phyloP scores from a whole-genome alignment of 805 yeast genomes.

The Candida methanosorbosa region DNA sequence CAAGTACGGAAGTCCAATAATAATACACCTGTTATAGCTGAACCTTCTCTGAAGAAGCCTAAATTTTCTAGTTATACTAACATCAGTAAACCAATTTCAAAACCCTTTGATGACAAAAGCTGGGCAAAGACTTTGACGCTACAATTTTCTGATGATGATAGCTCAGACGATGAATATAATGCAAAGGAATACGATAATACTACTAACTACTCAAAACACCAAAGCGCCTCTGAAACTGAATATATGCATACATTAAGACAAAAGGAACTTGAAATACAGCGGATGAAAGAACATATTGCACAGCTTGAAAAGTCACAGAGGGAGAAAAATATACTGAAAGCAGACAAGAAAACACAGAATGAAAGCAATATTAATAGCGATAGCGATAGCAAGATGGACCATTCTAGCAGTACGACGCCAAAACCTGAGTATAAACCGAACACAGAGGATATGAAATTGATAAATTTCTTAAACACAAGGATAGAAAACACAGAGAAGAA shows the following conservation, averaged over 20 bases:
- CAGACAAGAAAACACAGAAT: background rate
- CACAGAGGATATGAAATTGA: too few relatives aligned
- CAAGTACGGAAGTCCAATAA: too few relatives aligned
- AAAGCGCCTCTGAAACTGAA: background rate
- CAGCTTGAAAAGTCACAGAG: background rate
- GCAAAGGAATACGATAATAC: too few relatives aligned
- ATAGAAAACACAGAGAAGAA: too few relatives aligned
- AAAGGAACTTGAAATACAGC: background rate
- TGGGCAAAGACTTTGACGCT: conserved; percentile 5
- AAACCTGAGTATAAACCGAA: too few relatives aligned
- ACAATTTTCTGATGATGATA: conserved; percentile 3
- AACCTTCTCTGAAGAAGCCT: too few relatives aligned
- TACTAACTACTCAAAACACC: background rate
- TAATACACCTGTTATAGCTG: background rate
- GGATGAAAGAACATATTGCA: conserved; percentile 1
- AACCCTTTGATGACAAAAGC: conserved; percentile 2
- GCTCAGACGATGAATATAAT: conserved; percentile 1
- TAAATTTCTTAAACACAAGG: too few relatives aligned
- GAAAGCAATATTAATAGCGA: too few relatives aligned
- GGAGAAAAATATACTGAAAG: background rate
- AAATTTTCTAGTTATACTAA: too few relatives aligned
- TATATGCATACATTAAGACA: background rate
- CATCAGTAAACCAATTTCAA: too few relatives aligned
- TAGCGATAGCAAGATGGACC: too few relatives aligned
- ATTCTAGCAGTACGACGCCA: too few relatives aligned